Evolutionary conservation across 192 early-diverging fungal species (phyloP), one percentile per base, ranked within the genome.

Genomic region (Dimargaris xerosporica): DNA sequence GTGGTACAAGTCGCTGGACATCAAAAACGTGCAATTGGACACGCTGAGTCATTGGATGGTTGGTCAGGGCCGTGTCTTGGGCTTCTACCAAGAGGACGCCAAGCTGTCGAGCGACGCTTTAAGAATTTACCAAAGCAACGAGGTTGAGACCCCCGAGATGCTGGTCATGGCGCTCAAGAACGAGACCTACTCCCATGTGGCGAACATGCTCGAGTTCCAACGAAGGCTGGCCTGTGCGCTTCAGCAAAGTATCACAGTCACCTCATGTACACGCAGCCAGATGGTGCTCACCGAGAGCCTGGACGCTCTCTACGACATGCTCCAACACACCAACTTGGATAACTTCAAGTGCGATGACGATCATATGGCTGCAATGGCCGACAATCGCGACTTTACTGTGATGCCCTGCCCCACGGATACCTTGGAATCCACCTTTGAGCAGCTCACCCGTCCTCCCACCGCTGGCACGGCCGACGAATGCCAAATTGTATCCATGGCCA

Each of bases 11-110:
- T 77, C 82, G 0, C 78, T 98, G 76, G 84, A 86, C 58, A 83
- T 94, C 69, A 98, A 98, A 68, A 82, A 93, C 67, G 78, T 95
- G n/a, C 90, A 94, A 73, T 75, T 81, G 61, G 94, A 98, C 66
- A 91, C 94, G 0, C 70, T 94, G 56, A 84, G 83, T 62, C 83
- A 77, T 64, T 54, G 73, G 61, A 52, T 75, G 13, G 48, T 58
- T 47, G 71, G 69, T 21, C 62, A 76, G n/a, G 66, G 62, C 29
- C 65, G 66, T 47, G 54, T 56, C 12, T 64, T 77, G 19, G 69
- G 69, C 26, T 73, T 64, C 52, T 69, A 41, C 42, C 26, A 52
- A 50, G 71, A 74, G 21, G 77, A 87, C 5, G 64, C 80, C 19
- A 63, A 67, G 5, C 62, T 78, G 0, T 73, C 87, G 54, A 77